phyloP scores from a whole-genome alignment of 352 stramenopile genomes.

The Saprolegnia diclina region DNA sequence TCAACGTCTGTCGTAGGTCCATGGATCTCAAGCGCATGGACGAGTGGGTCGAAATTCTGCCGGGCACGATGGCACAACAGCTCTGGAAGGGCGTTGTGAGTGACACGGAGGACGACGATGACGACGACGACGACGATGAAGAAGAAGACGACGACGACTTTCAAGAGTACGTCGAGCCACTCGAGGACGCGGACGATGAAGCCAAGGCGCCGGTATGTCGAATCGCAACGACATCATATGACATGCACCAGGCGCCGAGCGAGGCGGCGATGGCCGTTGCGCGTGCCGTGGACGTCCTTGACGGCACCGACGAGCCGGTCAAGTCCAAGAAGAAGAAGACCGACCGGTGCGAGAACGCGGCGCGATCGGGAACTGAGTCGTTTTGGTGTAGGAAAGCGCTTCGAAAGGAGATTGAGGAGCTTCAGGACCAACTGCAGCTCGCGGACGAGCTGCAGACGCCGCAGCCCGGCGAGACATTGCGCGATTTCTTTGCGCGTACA shows the following conservation, averaged over 20 bases:
- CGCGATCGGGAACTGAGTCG: background rate
- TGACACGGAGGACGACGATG: conserved; percentile 79
- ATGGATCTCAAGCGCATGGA: conserved; percentile 92
- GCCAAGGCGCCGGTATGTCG: conserved; percentile 25
- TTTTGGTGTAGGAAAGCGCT: conserved; percentile 32
- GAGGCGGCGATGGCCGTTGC: conserved; percentile 32
- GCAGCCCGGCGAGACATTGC: conserved; percentile 76
- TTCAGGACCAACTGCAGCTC: conserved; percentile 71
- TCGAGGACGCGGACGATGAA: conserved; percentile 49
- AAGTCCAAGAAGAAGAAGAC: conserved; percentile 31
- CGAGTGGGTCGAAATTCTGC: conserved; percentile 88
- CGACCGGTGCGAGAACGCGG: conserved; percentile 36
- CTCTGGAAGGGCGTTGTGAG: conserved; percentile 86
- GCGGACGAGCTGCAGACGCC: conserved; percentile 63
- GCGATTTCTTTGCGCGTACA: conserved; percentile 84
- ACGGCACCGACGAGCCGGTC: conserved; percentile 29
- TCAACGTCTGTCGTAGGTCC: conserved; percentile 26
- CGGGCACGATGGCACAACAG: conserved; percentile 90
- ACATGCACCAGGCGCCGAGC: background rate
- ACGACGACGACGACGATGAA: conserved; percentile 71
- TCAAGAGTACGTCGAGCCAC: conserved; percentile 23
- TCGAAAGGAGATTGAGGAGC: conserved; percentile 75
- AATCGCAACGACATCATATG: background rate
- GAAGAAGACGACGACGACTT: conserved; percentile 46
- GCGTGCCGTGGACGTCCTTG: conserved; percentile 54